Conservation (phyloP, 176 grass and related monocot species). For the Eragrostis curvula region DNA sequence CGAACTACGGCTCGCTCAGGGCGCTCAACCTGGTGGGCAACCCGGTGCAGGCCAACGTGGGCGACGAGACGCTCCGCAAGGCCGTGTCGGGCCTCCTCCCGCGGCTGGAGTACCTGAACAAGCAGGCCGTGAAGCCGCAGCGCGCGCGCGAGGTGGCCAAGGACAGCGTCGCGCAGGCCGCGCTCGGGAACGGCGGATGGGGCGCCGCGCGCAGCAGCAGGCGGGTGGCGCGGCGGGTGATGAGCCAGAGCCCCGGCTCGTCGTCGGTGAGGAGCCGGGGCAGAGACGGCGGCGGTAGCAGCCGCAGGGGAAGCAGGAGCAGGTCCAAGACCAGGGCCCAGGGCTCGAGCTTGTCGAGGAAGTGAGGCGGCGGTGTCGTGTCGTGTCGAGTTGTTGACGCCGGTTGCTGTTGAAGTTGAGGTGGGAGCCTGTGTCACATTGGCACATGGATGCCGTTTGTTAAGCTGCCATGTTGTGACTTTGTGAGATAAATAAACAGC, state of each 20-base stretch:
- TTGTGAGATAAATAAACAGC: slow-evolving; percentile 24
- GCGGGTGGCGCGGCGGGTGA: slow-evolving; percentile 39
- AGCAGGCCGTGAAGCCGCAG: slow-evolving; percentile 71
- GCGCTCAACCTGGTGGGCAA: slow-evolving; percentile 84
- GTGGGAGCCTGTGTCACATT: background rate
- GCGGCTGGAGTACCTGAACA: slow-evolving; percentile 78
- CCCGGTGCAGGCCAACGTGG: slow-evolving; percentile 74
- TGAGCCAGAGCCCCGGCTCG: slow-evolving; percentile 38
- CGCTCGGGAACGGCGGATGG: slow-evolving; percentile 59
- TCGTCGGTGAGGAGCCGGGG: slow-evolving; percentile 17
- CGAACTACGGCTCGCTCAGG: slow-evolving; percentile 85
- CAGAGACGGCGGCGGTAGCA: slow-evolving; percentile 6
- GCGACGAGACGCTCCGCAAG: slow-evolving; percentile 79
- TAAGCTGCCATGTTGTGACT: background rate
- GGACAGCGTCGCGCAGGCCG: slow-evolving; percentile 82
- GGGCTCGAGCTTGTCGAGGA: background rate
- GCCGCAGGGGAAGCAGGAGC: slow-evolving; percentile 44
- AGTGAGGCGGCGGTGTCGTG: background rate
- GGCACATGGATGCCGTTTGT: background rate
- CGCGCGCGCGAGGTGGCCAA: slow-evolving; percentile 62
- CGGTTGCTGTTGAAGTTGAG: too few species aligned
- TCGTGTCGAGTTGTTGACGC: background rate
- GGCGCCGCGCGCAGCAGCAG: slow-evolving; percentile 48
- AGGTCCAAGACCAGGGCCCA: slow-evolving; percentile 25
- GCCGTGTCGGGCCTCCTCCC: slow-evolving; percentile 67